Evolutionary conservation across 352 stramenopile species (phyloP).

Genomic region (Phytophthora palmivora): DNA sequence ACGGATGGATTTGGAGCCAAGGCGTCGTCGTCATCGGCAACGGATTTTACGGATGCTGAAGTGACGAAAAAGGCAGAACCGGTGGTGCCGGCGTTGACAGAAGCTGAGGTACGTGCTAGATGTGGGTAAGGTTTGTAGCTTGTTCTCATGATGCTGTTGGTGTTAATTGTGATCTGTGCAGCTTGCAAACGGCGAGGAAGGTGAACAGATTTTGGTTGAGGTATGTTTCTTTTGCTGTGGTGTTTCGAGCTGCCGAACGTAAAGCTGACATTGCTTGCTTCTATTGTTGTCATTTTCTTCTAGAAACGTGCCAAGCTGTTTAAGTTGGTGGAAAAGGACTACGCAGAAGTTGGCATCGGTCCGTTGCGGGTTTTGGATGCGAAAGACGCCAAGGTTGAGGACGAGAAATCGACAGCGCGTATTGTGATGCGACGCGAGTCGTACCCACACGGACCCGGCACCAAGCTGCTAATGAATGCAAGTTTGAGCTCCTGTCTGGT

Average conservation of each 20-base stretch:
- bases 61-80: slow-evolving; percentile 58
- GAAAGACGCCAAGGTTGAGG: slow-evolving; percentile 46
- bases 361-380: slow-evolving; percentile 70
- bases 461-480: slow-evolving; percentile 81
- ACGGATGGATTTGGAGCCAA: slow-evolving; percentile 51
- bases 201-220: slow-evolving; percentile 73
- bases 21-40: slow-evolving; percentile 38
- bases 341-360: slow-evolving; percentile 78
- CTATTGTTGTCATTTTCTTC: too few species aligned
- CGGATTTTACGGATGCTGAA: slow-evolving; percentile 59
- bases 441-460: slow-evolving; percentile 71
- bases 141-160: slow-evolving; percentile 10
- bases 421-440: slow-evolving; percentile 86
- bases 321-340: slow-evolving; percentile 79
- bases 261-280: slow-evolving; percentile 2
- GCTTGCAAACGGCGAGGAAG: slow-evolving; percentile 80
- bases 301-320: slow-evolving; percentile 86
- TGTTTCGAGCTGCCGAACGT: neutral
- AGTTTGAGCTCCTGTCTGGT: slow-evolving; percentile 66
- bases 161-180: slow-evolving; percentile 19
- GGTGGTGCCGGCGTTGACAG: slow-evolving; percentile 61
- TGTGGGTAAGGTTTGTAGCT: neutral
- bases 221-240: slow-evolving; percentile 37
- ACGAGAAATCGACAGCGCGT: slow-evolving; percentile 55
- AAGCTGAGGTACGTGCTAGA: slow-evolving; percentile 57